Percentiles rank a stretch among this genome's conserved stretches.
Conservation (phyloP, 805 yeast genomes). For the Scheffersomyces coipomensis region DNA sequence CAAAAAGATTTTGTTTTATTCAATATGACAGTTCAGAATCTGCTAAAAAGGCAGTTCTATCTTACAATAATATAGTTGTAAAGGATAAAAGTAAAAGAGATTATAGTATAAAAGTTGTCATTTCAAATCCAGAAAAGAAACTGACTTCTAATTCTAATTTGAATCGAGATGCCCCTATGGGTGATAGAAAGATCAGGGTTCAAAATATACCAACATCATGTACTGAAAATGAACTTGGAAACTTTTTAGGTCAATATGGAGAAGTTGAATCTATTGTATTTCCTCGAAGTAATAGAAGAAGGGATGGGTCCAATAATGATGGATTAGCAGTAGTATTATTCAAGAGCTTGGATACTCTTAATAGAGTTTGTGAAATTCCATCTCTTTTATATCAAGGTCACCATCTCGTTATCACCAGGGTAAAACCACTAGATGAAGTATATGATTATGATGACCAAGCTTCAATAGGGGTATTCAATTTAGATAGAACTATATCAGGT, state of each 20-base stretch:
- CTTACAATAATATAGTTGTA: conserved; percentile 37
- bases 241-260: conserved; percentile 51
- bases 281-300: conserved; percentile 40
- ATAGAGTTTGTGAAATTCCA: conserved; percentile 36
- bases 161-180: conserved; percentile 45
- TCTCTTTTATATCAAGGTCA: too few relatives aligned
- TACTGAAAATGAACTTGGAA: conserved; percentile 34
- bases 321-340: conserved; percentile 71
- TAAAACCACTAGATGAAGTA: too few relatives aligned
- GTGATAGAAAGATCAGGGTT: conserved; percentile 53
- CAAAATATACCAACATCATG: conserved; percentile 42
- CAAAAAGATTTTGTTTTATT: conserved; percentile 72
- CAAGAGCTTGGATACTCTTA: conserved; percentile 41
- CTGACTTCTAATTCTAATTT: conserved; percentile 21
- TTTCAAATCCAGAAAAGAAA: conserved; percentile 53
- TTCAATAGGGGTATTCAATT: conserved; percentile 20
- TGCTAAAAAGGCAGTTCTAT: conserved; percentile 43
- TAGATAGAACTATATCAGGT: conserved; percentile 33
- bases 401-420: too few relatives aligned
- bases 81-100: conserved; percentile 22
- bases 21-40: conserved; percentile 47
- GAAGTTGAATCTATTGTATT: conserved; percentile 49
- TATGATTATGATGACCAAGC: conserved; percentile 15
- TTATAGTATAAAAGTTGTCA: conserved; percentile 50
- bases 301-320: conserved; percentile 39